A percentile compares a stretch with the other conserved stretches of the same genome.
Conservation (phyloP, 2,329 filamentous ascomycete species). For the Rhynchosporium graminicola region DNA sequence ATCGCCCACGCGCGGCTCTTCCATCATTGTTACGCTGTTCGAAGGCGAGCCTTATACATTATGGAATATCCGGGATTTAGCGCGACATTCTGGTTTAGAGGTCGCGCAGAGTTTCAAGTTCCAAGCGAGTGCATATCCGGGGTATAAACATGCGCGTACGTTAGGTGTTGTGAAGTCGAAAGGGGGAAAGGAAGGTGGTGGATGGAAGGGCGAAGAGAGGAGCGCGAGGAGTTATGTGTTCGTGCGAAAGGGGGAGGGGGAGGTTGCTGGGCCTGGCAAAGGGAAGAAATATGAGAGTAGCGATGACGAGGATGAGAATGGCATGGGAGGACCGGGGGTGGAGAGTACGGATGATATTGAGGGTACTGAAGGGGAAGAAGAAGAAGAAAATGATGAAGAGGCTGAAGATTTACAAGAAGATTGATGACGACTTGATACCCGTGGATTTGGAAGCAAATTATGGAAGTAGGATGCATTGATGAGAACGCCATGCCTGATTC, state of each 20-base stretch:
- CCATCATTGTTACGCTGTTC: slow-evolving; percentile 82
- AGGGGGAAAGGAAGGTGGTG: slow-evolving; percentile 46
- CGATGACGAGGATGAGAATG: slow-evolving; percentile 36
- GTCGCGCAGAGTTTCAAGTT: slow-evolving; percentile 73
- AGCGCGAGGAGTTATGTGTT: slow-evolving; percentile 62
- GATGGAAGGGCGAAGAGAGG: slow-evolving; percentile 55
- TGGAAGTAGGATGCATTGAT: neutral
- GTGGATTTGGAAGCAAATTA: neutral
- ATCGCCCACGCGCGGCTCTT: slow-evolving; percentile 50
- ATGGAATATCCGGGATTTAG: slow-evolving; percentile 92
- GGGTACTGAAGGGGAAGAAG: slow-evolving; percentile 28
- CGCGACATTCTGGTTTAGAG: slow-evolving; percentile 70
- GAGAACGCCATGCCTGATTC: slow-evolving; percentile 14
- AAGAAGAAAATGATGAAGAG: slow-evolving; percentile 33
- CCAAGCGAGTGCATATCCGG: slow-evolving; percentile 65
- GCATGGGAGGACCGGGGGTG: slow-evolving; percentile 38
- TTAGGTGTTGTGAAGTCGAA: slow-evolving; percentile 62
- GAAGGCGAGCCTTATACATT: slow-evolving; percentile 92
- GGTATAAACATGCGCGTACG: slow-evolving; percentile 73
- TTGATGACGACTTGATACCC: slow-evolving; percentile 7
- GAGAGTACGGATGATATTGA: slow-evolving; percentile 33
- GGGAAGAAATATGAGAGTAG: slow-evolving; percentile 32
- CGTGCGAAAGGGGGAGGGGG: slow-evolving; percentile 56
- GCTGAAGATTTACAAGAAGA: slow-evolving; percentile 34
- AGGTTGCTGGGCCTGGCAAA: slow-evolving; percentile 38